phyloP scores from a whole-genome alignment of 2,329 filamentous ascomycete genomes.

The Xylariaceae sp. region DNA sequence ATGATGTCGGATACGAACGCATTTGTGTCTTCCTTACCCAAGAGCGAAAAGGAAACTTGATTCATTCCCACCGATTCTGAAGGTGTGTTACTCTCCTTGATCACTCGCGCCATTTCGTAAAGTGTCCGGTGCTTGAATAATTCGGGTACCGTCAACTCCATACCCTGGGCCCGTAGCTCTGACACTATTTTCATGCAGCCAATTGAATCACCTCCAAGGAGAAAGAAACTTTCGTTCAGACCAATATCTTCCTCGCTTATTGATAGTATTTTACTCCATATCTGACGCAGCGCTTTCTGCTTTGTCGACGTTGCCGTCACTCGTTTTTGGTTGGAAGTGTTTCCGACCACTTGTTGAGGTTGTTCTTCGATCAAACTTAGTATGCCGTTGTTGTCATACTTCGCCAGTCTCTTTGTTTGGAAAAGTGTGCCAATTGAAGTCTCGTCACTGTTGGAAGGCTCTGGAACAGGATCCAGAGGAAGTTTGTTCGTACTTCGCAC shows the following conservation, averaged over 20 bases:
- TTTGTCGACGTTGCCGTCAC: constrained; percentile 39
- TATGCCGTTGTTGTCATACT: constrained; percentile 30
- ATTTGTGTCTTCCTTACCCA: constrained; percentile 38
- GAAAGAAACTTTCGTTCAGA: constrained; percentile 57
- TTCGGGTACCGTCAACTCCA: constrained; percentile 50
- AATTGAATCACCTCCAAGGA: constrained; percentile 57
- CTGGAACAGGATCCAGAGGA: constrained; percentile 22
- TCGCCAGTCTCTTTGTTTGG: constrained; percentile 39
- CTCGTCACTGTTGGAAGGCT: constrained; percentile 29
- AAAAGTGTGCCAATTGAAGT: constrained; percentile 30
- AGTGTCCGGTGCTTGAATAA: constrained; percentile 49
- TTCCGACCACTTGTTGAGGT: constrained; percentile 9
- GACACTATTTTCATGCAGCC: constrained; percentile 59
- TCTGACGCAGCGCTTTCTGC: constrained; percentile 40
- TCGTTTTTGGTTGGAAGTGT: constrained; percentile 23
- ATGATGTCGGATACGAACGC: constrained; percentile 46
- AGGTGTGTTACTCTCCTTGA: constrained; percentile 35
- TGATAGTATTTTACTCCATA: constrained; percentile 47
- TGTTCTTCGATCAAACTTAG: constrained; percentile 30
- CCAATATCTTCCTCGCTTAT: constrained; percentile 45
- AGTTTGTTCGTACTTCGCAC: constrained; percentile 32
- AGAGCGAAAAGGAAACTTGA: constrained; percentile 48
- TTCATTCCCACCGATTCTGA: constrained; percentile 20
- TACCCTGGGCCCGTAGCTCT: constrained; percentile 44
- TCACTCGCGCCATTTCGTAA: constrained; percentile 49